phyloP scores from a whole-genome alignment of 2,329 filamentous ascomycete species.

The Coniochaeta sp. region DNA sequence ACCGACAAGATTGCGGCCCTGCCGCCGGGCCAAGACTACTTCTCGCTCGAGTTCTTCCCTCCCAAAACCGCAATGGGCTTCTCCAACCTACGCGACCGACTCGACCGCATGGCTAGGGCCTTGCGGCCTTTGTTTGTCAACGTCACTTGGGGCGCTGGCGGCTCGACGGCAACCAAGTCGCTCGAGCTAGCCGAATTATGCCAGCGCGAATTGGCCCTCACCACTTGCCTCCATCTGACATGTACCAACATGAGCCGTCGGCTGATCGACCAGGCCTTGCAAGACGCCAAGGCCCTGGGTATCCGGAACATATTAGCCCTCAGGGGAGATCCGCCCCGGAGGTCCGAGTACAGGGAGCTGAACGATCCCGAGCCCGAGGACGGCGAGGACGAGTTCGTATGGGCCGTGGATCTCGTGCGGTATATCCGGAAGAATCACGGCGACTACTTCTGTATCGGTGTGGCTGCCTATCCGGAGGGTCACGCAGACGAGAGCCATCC shows the following conservation, averaged over 20 bases:
- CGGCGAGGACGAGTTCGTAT: constrained; percentile 76
- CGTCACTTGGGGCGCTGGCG: constrained; percentile 95
- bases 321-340: constrained; percentile 82
- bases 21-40: constrained; percentile 74
- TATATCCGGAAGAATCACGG: constrained; percentile 84
- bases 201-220: constrained; percentile 84
- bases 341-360: constrained; percentile 75
- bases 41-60: constrained; percentile 98
- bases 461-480: constrained; percentile 91
- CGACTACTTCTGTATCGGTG: constrained; percentile 93
- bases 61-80: constrained; percentile 96
- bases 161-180: constrained; percentile 83
- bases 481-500: constrained; percentile 89
- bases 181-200: constrained; percentile 93
- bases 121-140: constrained; percentile 91
- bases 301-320: constrained; percentile 92
- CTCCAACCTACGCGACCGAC: constrained; percentile 83
- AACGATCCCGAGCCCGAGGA: constrained; percentile 54
- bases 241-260: constrained; percentile 95
- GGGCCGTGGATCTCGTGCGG: constrained; percentile 80
- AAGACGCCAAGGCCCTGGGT: constrained; percentile 83
- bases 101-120: constrained; percentile 90
- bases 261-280: constrained; percentile 80
- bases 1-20: constrained; percentile 92
- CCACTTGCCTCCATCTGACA: constrained; percentile 91